A percentile compares a stretch with the other conserved stretches of the same genome.
phyloP scores from a whole-genome alignment of 805 yeast species.

The Lipomyces yamadae region DNA sequence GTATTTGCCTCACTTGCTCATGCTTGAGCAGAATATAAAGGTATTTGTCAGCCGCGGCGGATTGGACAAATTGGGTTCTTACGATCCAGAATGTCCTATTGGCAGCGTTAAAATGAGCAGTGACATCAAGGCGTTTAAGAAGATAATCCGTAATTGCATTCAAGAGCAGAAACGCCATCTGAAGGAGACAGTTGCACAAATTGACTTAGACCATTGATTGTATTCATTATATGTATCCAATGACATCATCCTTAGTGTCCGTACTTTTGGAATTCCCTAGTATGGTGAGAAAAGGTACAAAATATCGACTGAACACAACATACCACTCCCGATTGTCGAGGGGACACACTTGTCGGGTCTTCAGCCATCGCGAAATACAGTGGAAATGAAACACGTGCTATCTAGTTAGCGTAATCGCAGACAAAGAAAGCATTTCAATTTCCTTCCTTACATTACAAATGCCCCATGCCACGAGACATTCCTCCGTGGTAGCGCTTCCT shows the following conservation, averaged over 20 bases:
- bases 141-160: background rate
- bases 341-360: constrained; percentile 95
- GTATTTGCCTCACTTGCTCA: background rate
- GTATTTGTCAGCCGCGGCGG: background rate
- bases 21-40: background rate
- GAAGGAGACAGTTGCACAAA: background rate
- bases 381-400: constrained; percentile 96
- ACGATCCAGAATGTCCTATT: background rate
- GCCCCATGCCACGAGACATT: constrained; percentile 97
- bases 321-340: constrained; percentile 90
- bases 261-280: constrained; percentile 61
- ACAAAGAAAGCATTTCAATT: background rate
- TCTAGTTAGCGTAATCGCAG: background rate
- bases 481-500: constrained; percentile 63
- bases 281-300: background rate
- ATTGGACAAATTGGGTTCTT: background rate
- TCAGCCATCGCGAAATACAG: constrained; percentile 94
- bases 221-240: background rate
- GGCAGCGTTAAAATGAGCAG: background rate
- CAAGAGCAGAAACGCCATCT: background rate
- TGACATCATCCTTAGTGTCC: constrained; percentile 55
- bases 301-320: constrained; percentile 6
- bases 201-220: background rate
- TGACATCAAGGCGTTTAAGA: background rate
- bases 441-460: constrained; percentile 62